A percentile compares a stretch with the other conserved stretches of the same genome.
Conservation (phyloP, 805 yeast genomes). For the Barnettozyma siamensis region DNA sequence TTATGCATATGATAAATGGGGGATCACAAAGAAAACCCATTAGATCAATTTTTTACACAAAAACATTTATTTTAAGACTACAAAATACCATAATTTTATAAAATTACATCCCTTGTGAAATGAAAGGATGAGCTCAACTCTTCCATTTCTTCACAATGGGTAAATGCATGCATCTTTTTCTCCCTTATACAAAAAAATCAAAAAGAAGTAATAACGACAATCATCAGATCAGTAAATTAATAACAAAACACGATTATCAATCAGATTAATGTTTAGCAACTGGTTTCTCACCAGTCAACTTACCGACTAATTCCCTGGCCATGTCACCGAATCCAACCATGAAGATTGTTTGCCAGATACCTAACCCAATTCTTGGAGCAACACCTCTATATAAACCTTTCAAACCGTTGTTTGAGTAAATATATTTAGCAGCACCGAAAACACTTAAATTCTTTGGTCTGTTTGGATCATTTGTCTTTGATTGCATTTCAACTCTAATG, state of each 20-base stretch:
- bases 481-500: conserved; percentile 96
- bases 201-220: too few species aligned
- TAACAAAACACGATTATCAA: not conserved
- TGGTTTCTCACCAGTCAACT: conserved; percentile 55
- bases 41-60: not conserved
- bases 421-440: conserved; percentile 68
- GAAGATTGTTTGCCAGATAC: conserved; percentile 97
- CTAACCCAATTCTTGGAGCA: conserved; percentile 92
- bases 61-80: too few species aligned
- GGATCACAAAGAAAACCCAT: conserved; percentile 25
- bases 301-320: conserved; percentile 66
- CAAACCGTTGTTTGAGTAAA: conserved; percentile 75
- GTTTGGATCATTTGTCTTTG: conserved; percentile 88
- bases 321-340: conserved; percentile 98
- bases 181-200: too few species aligned
- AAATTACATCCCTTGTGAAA: too few species aligned
- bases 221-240: too few species aligned
- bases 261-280: conserved; percentile 34
- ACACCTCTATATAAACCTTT: conserved; percentile 95
- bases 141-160: not conserved
- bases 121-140: not conserved
- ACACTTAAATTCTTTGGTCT: conserved; percentile 91
- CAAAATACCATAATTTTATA: too few species aligned
- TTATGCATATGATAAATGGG: conserved; percentile 72
- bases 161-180: too few species aligned